Conservation (phyloP, 1,139 yeast species). For the Yamadazyma mexicana region DNA sequence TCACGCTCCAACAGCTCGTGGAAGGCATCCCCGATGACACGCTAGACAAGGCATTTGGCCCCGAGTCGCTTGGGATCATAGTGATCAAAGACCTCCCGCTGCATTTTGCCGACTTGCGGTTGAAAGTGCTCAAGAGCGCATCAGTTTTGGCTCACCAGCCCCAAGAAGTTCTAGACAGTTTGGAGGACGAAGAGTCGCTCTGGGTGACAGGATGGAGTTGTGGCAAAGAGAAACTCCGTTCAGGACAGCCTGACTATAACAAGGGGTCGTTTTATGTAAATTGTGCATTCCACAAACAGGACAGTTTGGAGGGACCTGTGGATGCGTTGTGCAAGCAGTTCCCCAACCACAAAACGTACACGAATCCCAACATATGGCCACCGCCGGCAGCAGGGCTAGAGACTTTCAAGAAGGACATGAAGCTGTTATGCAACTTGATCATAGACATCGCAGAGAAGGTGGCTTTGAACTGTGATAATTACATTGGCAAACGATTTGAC, state of each 20-base stretch:
- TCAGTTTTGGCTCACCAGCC: conserved; percentile 48
- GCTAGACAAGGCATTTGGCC: conserved; percentile 54
- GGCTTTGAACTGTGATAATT: conserved; percentile 55
- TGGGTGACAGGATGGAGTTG: conserved; percentile 71
- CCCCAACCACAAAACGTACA: conserved; percentile 43
- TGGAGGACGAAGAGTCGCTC: conserved; percentile 48
- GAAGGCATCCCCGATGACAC: conserved; percentile 31
- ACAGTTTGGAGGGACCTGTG: conserved; percentile 47
- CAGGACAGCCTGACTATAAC: conserved; percentile 46
- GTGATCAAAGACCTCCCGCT: conserved; percentile 45
- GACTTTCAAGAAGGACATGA: conserved; percentile 36
- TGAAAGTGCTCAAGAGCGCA: conserved; percentile 45
- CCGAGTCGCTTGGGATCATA: conserved; percentile 56
- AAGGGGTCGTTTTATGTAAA: conserved; percentile 65
- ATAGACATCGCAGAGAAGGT: conserved; percentile 52
- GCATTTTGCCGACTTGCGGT: conserved; percentile 37
- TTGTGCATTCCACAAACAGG: conserved; percentile 54
- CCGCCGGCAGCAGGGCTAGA: conserved; percentile 20
- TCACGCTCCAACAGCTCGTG: conserved; percentile 33
- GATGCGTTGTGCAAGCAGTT: conserved; percentile 28
- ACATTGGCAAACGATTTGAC: conserved; percentile 29
- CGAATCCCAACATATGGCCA: conserved; percentile 60
- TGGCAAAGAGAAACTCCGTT: conserved; percentile 52
- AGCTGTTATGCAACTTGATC: conserved; percentile 44
- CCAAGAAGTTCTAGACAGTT: conserved; percentile 24